These are phyloP conservation scores for Biscutella laevigata DNA, from an alignment of 441 rosid species.

Conservation along the genomic window DNA sequence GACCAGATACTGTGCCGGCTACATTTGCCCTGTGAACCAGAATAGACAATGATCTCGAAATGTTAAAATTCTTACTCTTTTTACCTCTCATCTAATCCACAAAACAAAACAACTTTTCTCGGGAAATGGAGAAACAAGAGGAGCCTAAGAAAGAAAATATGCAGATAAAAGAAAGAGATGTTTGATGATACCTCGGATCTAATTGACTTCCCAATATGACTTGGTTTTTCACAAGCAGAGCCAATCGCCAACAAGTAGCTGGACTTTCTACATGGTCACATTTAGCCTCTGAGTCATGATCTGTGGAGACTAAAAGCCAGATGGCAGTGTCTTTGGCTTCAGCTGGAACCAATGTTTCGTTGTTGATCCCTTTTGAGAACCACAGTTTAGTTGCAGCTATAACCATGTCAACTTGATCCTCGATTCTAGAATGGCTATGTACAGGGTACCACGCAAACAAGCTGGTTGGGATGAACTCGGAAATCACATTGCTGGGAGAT, in stretches of 20 bases:
- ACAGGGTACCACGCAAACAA: conserved; percentile 44
- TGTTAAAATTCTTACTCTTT: neutral
- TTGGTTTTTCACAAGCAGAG: conserved; percentile 49
- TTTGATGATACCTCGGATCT: conserved; percentile 50
- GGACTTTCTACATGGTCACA: conserved; percentile 29
- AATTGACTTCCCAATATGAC: conserved; percentile 50
- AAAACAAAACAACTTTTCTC: neutral
- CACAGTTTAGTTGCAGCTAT: conserved; percentile 41
- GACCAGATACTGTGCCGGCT: conserved; percentile 39
- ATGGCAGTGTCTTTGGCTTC: conserved; percentile 53
- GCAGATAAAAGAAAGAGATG: neutral
- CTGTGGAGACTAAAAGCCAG: conserved; percentile 65
- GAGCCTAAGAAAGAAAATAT: neutral
- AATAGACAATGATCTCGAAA: conserved; percentile 2
- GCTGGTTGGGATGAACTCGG: conserved; percentile 58
- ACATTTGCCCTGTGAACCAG: conserved; percentile 46
- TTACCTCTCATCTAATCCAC: neutral
- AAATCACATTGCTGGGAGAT: conserved; percentile 37
- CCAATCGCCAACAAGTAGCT: conserved; percentile 59
- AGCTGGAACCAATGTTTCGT: conserved; percentile 30
- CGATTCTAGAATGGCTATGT: conserved; percentile 26
- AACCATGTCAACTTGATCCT: conserved; percentile 38
- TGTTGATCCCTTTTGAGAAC: conserved; percentile 33
- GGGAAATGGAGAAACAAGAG: neutral
- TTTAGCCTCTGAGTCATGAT: conserved; percentile 29